These are phyloP conservation scores for Gliomastix tumulicola DNA, from an alignment of 2,329 filamentous ascomycete species.

Conservation along the genomic window DNA sequence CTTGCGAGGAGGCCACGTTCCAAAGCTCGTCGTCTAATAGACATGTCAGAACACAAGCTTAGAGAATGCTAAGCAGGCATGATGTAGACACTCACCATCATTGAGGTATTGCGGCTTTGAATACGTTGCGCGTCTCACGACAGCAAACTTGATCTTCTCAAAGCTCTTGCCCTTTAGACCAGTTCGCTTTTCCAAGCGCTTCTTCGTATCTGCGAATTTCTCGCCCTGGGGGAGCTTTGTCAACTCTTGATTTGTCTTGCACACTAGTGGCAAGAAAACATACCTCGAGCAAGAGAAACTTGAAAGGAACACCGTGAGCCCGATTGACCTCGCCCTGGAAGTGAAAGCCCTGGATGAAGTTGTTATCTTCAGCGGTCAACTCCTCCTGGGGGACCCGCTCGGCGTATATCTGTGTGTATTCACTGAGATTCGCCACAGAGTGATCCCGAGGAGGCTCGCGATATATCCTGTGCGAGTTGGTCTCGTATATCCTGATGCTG, in stretches of 20 bases:
- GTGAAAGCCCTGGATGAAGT: slow-evolving; percentile 76
- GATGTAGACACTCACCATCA: slow-evolving; percentile 58
- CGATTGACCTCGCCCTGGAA: slow-evolving; percentile 86
- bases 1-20: slow-evolving; percentile 42
- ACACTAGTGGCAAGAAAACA: slow-evolving; percentile 16
- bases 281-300: slow-evolving; percentile 78
- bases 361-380: slow-evolving; percentile 44
- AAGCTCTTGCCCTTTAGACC: slow-evolving; percentile 97
- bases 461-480: slow-evolving; percentile 75
- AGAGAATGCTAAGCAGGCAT: too few relatives aligned
- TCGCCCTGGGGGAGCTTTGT: slow-evolving; percentile 55
- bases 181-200: slow-evolving; percentile 85
- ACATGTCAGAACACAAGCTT: too few relatives aligned
- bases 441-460: slow-evolving; percentile 67
- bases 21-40: slow-evolving; percentile 56
- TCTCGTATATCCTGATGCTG: slow-evolving; percentile 75
- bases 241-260: not conserved
- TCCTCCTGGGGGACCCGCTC: slow-evolving; percentile 75
- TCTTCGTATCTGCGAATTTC: slow-evolving; percentile 83
- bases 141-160: slow-evolving; percentile 95
- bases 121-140: slow-evolving; percentile 66
- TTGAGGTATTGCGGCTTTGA: slow-evolving; percentile 75
- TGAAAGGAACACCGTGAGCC: slow-evolving; percentile 83
- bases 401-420: slow-evolving; percentile 76
- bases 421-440: slow-evolving; percentile 74